Evolutionary conservation across 2,329 filamentous ascomycete species (phyloP).

Genomic region (Hypoxylon sp.): DNA sequence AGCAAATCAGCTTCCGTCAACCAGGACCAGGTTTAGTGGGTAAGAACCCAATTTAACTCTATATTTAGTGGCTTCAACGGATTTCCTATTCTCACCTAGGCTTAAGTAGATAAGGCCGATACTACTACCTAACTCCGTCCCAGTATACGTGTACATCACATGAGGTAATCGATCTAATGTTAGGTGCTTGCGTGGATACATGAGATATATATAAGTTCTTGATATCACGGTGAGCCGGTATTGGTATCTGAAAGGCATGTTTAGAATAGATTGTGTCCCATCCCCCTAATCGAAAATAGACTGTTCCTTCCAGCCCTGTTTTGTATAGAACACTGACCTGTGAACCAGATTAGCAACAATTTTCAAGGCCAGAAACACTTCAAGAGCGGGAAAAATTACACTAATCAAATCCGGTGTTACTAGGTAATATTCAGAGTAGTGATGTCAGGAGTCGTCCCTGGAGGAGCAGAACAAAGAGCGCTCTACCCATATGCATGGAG

Average conservation of each 20-base stretch:
- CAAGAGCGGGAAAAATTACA: not conserved
- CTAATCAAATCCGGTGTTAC: not conserved
- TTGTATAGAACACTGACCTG: not conserved
- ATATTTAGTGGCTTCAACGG: not conserved
- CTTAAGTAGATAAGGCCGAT: not conserved
- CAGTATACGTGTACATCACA: not conserved
- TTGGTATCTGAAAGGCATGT: not conserved
- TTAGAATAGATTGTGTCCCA: not conserved
- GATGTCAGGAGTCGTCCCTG: too few relatives aligned
- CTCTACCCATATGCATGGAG: too few relatives aligned
- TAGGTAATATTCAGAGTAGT: too few relatives aligned
- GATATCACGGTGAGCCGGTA: not conserved
- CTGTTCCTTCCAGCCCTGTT: not conserved
- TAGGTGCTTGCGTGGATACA: not conserved
- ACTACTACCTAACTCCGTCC: not conserved
- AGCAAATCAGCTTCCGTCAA: slow-evolving; percentile 8
- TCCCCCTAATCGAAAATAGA: not conserved
- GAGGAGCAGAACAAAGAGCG: too few relatives aligned
- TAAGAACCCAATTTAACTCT: not conserved
- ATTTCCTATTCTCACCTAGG: not conserved
- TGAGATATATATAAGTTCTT: not conserved
- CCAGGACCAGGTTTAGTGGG: not conserved
- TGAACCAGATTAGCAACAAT: not conserved
- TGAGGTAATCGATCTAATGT: not conserved
- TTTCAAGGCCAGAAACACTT: not conserved